Conservation (phyloP, 2,329 filamentous ascomycete genomes). For the Talaromyces islandicus region DNA sequence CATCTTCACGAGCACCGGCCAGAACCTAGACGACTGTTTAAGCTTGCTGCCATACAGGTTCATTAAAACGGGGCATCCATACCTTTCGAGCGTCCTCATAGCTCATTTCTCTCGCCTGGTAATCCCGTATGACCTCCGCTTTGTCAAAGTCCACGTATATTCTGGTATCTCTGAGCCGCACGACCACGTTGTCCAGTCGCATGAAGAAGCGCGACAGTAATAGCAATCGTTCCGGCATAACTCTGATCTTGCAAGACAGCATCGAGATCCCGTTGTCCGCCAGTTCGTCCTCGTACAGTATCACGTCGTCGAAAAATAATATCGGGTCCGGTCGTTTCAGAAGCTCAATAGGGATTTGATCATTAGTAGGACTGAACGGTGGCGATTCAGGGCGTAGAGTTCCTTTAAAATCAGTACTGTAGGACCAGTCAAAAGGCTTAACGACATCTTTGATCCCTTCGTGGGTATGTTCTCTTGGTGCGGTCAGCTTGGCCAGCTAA, state of each 20-base stretch:
- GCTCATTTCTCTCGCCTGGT: conserved; percentile 75
- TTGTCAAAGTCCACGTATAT: conserved; percentile 84
- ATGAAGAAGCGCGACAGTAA: conserved; percentile 85
- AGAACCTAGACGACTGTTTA: conserved; percentile 34
- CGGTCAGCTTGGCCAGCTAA: conserved; percentile 7
- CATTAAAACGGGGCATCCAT: conserved; percentile 23
- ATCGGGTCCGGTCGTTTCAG: conserved; percentile 88
- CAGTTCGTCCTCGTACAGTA: conserved; percentile 94
- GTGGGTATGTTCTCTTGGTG: conserved; percentile 65
- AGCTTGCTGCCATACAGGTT: neutral
- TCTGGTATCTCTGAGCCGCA: conserved; percentile 82
- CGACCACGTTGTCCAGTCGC: conserved; percentile 82
- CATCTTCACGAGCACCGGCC: conserved; percentile 60
- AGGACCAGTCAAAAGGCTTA: conserved; percentile 97
- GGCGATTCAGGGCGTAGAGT: conserved; percentile 45
- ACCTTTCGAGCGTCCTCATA: conserved; percentile 73
- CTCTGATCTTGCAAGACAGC: conserved; percentile 81
- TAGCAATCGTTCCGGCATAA: conserved; percentile 84
- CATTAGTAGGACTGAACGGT: conserved; percentile 40
- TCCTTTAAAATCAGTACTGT: conserved; percentile 81
- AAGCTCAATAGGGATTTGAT: conserved; percentile 73
- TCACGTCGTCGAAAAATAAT: conserved; percentile 91
- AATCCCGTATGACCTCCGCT: conserved; percentile 78
- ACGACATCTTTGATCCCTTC: conserved; percentile 88
- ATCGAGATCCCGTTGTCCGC: conserved; percentile 95